phyloP scores from a whole-genome alignment of 208 protist species.

The Wallacemonas sp. region DNA sequence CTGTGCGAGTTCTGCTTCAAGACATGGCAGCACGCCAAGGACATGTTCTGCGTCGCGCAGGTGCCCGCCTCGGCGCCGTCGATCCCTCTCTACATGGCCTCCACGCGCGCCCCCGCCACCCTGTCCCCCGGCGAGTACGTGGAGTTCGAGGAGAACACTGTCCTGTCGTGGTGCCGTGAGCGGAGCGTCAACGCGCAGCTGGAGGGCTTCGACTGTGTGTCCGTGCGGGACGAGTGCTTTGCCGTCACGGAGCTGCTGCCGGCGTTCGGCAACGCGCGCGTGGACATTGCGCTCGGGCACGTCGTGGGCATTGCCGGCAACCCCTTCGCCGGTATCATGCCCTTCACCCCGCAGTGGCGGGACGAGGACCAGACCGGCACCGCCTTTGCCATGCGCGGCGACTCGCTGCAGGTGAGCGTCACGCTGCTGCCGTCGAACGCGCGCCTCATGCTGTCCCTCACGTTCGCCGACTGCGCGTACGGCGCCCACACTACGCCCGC shows the following conservation, averaged over 20 bases:
- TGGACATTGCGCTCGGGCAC: slow-evolving; percentile 69
- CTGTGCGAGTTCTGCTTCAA: slow-evolving; percentile 84
- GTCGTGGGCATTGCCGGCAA: slow-evolving; percentile 72
- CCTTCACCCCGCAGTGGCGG: slow-evolving; percentile 74
- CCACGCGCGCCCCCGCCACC: slow-evolving; percentile 45
- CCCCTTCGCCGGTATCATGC: slow-evolving; percentile 75
- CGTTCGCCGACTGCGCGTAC: slow-evolving; percentile 19
- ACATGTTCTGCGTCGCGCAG: slow-evolving; percentile 59
- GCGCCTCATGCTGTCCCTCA: slow-evolving; percentile 48
- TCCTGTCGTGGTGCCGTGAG: slow-evolving; percentile 56
- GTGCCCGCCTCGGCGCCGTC: slow-evolving; percentile 14
- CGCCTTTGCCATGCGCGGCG: slow-evolving; percentile 37
- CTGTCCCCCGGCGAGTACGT: slow-evolving; percentile 59
- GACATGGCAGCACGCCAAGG: slow-evolving; percentile 75
- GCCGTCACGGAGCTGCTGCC: slow-evolving; percentile 59
- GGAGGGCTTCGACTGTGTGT: slow-evolving; percentile 42
- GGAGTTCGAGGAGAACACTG: slow-evolving; percentile 78
- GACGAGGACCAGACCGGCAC: slow-evolving; percentile 42
- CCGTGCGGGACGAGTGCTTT: slow-evolving; percentile 57
- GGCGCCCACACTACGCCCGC: slow-evolving; percentile 38
- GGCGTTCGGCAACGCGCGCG: slow-evolving; percentile 46
- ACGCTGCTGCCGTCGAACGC: slow-evolving; percentile 68
- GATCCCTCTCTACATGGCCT: slow-evolving; percentile 72
- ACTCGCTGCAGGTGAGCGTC: slow-evolving; percentile 64
- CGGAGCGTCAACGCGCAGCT: slow-evolving; percentile 80